A percentile compares a stretch with the other conserved stretches of the same genome.
Evolutionary conservation across 805 yeast genomes (phyloP).

Genomic region (Kockiozyma suomiensis): DNA sequence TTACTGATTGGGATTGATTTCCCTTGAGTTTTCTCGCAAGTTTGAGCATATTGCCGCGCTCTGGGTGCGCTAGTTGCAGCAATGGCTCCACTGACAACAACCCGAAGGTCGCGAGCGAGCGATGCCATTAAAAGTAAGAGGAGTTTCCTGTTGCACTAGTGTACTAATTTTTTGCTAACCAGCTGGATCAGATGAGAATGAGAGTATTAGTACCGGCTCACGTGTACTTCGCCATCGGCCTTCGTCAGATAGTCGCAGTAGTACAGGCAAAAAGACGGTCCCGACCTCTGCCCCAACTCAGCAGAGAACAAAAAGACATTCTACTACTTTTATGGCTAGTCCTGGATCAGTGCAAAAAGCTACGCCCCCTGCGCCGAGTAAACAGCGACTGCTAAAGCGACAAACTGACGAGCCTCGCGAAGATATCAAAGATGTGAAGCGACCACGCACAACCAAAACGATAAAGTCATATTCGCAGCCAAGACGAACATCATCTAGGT

Average conservation of each 20-base stretch:
- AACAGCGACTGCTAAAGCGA: neutral
- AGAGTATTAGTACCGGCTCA: neutral
- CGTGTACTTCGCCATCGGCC: neutral
- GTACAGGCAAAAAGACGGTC: neutral
- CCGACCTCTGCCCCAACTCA: neutral
- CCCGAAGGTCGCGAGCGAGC: conserved; percentile 17
- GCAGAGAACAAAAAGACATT: neutral
- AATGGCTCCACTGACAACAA: conserved; percentile 26
- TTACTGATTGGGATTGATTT: neutral
- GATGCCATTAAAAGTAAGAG: neutral
- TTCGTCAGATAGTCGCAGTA: neutral
- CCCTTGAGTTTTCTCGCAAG: neutral
- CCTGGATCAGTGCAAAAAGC: neutral
- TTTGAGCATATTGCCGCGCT: neutral
- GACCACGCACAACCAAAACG: neutral
- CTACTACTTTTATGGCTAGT: neutral
- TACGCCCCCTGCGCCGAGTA: neutral
- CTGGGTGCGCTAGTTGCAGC: neutral
- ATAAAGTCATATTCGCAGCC: neutral
- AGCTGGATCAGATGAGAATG: conserved; percentile 10
- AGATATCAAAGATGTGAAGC: neutral
- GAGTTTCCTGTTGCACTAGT: neutral
- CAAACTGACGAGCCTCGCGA: neutral
- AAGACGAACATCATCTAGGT: conserved; percentile 1
- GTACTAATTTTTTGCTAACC: too few relatives aligned